Conservation (phyloP, 495 filamentous ascomycete species). For the Parachaetomium inaequale region DNA sequence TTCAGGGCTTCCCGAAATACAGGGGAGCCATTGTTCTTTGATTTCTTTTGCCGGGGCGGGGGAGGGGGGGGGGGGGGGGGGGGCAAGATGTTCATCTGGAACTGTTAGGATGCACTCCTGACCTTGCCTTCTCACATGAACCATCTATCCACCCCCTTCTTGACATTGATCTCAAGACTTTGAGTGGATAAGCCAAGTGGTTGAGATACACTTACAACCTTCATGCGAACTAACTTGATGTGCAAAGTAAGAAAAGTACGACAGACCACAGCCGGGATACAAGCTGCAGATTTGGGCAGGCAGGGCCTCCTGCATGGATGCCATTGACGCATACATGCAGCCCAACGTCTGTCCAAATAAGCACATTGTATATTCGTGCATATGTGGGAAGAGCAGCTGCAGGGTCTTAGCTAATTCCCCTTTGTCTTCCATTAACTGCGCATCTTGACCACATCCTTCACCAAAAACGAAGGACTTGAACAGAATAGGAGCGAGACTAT, state of each 20-base stretch:
- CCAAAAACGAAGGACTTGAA: neutral
- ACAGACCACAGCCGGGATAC: neutral
- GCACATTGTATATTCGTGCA: too few species aligned
- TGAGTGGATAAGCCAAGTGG: too few species aligned
- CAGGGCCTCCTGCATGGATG: constrained; percentile 9
- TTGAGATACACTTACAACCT: neutral
- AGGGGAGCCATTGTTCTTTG: too few species aligned
- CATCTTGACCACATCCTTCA: neutral
- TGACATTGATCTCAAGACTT: too few species aligned
- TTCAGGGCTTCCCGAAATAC: too few species aligned
- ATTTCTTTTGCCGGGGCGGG: too few species aligned
- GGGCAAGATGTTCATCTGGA: too few species aligned
- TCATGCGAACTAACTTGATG: neutral
- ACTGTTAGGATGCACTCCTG: too few species aligned
- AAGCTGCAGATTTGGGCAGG: neutral
- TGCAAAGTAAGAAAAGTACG: neutral
- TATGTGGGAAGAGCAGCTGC: neutral
- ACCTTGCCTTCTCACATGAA: too few species aligned
- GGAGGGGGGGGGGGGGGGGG: too few species aligned
- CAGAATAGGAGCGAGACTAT: neutral
- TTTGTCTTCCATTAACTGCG: neutral
- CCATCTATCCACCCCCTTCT: too few species aligned
- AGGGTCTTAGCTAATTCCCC: neutral
- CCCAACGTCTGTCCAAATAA: constrained; percentile 6
- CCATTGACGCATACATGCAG: constrained; percentile 6